phyloP scores from a whole-genome alignment of 2,329 filamentous ascomycete genomes.

The Orbilia ellipsospora region DNA sequence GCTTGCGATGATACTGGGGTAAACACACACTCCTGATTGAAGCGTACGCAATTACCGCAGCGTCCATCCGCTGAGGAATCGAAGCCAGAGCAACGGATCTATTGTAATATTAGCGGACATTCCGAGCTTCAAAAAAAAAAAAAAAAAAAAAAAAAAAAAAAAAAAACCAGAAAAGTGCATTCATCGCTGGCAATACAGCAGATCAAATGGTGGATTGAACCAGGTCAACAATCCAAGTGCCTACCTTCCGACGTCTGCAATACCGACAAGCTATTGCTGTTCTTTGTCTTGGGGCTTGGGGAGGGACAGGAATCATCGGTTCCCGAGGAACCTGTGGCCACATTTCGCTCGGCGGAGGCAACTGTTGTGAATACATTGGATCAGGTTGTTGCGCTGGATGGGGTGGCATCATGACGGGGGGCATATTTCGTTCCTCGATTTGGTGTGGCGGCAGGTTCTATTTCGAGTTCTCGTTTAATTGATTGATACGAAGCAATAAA shows the following conservation, averaged over 20 bases:
- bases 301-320: conserved; percentile 52
- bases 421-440: conserved; percentile 51
- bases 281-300: conserved; percentile 69
- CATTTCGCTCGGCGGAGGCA: conserved; percentile 51
- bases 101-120: conserved; percentile 37
- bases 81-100: conserved; percentile 82
- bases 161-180: conserved; percentile 16
- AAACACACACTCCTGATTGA: conserved; percentile 81
- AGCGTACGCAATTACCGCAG: conserved; percentile 77
- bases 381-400: conserved; percentile 42
- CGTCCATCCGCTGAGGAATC: conserved; percentile 77
- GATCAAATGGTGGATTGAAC: no score
- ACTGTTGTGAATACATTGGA: conserved; percentile 48
- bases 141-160: conserved; percentile 5
- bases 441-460: conserved; percentile 29
- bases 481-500: neutral
- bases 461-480: neutral
- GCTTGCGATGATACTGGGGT: conserved; percentile 79
- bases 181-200: neutral
- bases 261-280: conserved; percentile 72
- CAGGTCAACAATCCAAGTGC: neutral
- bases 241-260: conserved; percentile 71
- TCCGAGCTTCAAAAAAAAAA: neutral
- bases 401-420: conserved; percentile 47
- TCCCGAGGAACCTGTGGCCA: conserved; percentile 50